phyloP scores from a whole-genome alignment of 176 grass and related monocot genomes.

The Lolium rigidum region DNA sequence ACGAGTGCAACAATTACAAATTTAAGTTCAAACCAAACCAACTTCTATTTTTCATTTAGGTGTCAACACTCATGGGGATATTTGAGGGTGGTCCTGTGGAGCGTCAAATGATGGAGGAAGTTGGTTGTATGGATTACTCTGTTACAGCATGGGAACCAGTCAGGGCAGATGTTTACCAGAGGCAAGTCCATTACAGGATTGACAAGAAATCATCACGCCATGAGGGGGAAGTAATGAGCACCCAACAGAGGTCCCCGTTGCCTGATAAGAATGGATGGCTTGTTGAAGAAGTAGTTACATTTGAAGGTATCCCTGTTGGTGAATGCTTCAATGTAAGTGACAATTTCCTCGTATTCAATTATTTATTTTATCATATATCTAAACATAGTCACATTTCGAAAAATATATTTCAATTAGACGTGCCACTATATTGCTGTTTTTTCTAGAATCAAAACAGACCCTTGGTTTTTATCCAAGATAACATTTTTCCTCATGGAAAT shows the following conservation, averaged over 20 bases:
- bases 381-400: background rate
- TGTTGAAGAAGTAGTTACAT: constrained; percentile 81
- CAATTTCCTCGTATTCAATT: background rate
- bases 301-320: constrained; percentile 70
- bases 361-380: background rate
- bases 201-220: constrained; percentile 59
- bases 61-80: constrained; percentile 68
- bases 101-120: constrained; percentile 74
- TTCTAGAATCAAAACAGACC: background rate
- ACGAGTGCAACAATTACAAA: background rate
- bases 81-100: constrained; percentile 87
- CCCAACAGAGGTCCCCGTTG: constrained; percentile 78
- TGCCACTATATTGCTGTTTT: background rate
- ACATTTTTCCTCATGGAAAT: constrained; percentile 17
- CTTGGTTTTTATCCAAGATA: background rate
- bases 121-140: constrained; percentile 85
- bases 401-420: background rate
- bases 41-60: constrained; percentile 56
- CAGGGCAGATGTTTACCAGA: constrained; percentile 68
- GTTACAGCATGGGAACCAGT: constrained; percentile 78
- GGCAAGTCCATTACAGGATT: constrained; percentile 85
- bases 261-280: constrained; percentile 82
- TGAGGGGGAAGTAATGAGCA: constrained; percentile 74
- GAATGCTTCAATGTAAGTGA: constrained; percentile 78
- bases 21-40: constrained; percentile 19